These are phyloP conservation scores for Guadua angustifolia DNA, from an alignment of 176 grass and related monocot species.

Conservation along the genomic window DNA sequence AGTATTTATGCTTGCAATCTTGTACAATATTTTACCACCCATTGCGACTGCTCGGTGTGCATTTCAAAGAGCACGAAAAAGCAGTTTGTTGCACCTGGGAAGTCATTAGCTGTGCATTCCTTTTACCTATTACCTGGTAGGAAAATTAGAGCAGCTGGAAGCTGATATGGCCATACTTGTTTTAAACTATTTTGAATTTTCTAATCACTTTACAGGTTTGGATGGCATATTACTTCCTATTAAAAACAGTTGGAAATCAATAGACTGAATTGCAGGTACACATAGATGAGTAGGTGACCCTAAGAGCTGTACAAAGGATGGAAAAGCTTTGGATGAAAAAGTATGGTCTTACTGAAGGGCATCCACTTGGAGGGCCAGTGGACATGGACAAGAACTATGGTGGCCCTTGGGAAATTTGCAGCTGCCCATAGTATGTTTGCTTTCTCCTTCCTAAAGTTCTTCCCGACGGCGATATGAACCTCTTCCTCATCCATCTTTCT, in stretches of 20 bases:
- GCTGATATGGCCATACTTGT: neutral
- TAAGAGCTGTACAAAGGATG: neutral
- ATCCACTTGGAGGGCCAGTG: constrained; percentile 71
- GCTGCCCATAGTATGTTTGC: constrained; percentile 56
- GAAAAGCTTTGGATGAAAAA: constrained; percentile 6
- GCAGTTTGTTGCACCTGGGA: neutral
- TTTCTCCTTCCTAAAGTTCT: constrained; percentile 56
- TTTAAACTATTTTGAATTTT: too few relatives aligned
- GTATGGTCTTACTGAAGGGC: constrained; percentile 63
- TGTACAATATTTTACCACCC: neutral
- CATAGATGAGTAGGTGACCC: neutral
- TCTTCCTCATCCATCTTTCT: constrained; percentile 49
- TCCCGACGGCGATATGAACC: constrained; percentile 52
- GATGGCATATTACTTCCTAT: neutral
- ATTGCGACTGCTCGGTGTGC: neutral
- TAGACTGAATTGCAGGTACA: neutral
- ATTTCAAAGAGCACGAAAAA: neutral
- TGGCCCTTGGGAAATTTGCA: constrained; percentile 53
- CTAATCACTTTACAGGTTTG: neutral
- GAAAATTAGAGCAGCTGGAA: neutral
- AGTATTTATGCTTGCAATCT: neutral
- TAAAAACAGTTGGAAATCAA: neutral
- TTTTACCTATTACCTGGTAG: neutral
- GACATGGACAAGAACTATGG: constrained; percentile 61
- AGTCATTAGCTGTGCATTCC: neutral